Conservation (phyloP, 1,284 basidiomycete species). For the Tremellales sp. region DNA sequence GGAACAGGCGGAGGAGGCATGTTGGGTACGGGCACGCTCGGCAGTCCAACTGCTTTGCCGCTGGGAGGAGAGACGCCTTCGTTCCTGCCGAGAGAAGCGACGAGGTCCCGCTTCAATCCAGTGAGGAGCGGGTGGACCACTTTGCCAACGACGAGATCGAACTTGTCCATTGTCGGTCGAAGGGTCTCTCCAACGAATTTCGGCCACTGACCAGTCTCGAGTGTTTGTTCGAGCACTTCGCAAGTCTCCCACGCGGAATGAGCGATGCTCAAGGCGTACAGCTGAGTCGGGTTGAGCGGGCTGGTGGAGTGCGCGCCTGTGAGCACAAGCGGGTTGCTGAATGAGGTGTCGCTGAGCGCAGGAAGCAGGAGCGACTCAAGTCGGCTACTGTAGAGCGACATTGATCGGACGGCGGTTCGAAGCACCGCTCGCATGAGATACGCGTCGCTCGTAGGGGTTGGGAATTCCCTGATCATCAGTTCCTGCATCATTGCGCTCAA, state of each 20-base stretch:
- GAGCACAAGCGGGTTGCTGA: conserved; percentile 30
- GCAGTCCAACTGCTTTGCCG: conserved; percentile 35
- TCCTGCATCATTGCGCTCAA: neutral
- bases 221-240: conserved; percentile 45
- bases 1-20: conserved; percentile 7
- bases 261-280: conserved; percentile 45
- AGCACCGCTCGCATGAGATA: conserved; percentile 48
- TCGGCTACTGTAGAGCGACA: conserved; percentile 47
- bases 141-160: conserved; percentile 51
- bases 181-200: conserved; percentile 56
- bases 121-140: conserved; percentile 46
- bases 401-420: conserved; percentile 42
- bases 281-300: conserved; percentile 46
- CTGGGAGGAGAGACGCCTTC: conserved; percentile 32
- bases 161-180: conserved; percentile 55
- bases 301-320: conserved; percentile 10
- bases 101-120: conserved; percentile 44
- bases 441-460: conserved; percentile 39
- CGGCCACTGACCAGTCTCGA: conserved; percentile 45
- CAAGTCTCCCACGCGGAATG: conserved; percentile 50
- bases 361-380: conserved; percentile 48
- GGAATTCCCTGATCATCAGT: conserved; percentile 37
- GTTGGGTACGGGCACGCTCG: conserved; percentile 30
- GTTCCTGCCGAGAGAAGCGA: conserved; percentile 31
- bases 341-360: conserved; percentile 43